phyloP scores from a whole-genome alignment of 2,329 filamentous ascomycete species.

The Penicillium sp. region DNA sequence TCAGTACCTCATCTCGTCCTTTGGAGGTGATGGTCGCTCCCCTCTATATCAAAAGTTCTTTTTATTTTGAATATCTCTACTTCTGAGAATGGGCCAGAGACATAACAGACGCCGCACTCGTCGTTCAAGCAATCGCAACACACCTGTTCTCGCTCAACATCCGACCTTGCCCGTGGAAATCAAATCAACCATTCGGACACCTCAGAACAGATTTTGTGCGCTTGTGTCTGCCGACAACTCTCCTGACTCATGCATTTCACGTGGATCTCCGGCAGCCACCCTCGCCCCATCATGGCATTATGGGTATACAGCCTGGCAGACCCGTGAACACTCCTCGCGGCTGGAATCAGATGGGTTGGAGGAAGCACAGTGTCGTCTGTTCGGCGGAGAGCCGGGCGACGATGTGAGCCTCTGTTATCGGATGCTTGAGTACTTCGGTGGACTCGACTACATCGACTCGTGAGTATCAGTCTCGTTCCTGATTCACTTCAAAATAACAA shows the following conservation, averaged over 20 bases:
- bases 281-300: conserved; percentile 46
- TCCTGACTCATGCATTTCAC: conserved; percentile 21
- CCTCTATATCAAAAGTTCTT: conserved; percentile 25
- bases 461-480: conserved; percentile 27
- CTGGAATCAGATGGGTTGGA: conserved; percentile 34
- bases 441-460: conserved; percentile 50
- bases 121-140: conserved; percentile 38
- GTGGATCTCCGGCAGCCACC: conserved; percentile 28
- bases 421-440: conserved; percentile 52
- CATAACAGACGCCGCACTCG: conserved; percentile 49
- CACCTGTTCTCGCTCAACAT: conserved; percentile 7
- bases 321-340: conserved; percentile 33
- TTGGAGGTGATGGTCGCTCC: conserved; percentile 42
- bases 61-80: not conserved
- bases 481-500: conserved; percentile 8
- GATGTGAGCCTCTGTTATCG: conserved; percentile 47
- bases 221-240: conserved; percentile 20
- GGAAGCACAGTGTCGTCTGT: conserved; percentile 46
- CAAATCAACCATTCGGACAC: conserved; percentile 12
- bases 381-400: conserved; percentile 47
- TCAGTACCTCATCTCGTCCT: conserved; percentile 39
- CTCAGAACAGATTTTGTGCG: conserved; percentile 14
- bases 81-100: conserved; percentile 46
- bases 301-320: conserved; percentile 43
- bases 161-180: not conserved